Conservation (phyloP, 805 yeast species). For the Metschnikowia peoriensis region DNA sequence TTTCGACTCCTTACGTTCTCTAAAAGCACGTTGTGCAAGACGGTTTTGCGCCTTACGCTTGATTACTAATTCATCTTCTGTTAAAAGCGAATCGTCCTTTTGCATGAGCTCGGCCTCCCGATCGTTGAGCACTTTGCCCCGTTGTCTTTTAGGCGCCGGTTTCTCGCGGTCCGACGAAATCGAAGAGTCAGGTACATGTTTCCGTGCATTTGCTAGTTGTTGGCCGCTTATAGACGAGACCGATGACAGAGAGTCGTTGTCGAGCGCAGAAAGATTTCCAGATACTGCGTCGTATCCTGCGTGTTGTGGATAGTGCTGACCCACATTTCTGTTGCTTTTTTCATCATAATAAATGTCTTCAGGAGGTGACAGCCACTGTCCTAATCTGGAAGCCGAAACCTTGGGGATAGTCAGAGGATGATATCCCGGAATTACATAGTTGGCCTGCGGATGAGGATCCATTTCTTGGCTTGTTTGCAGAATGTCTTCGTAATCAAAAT, state of each 20-base stretch:
- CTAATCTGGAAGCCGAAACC: not conserved
- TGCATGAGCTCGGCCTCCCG: slow-evolving; percentile 36
- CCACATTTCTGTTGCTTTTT: not conserved
- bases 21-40: slow-evolving; percentile 84
- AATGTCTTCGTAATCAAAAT: not conserved
- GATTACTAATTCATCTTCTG: slow-evolving; percentile 44
- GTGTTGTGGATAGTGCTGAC: not conserved
- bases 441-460: not conserved
- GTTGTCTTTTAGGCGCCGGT: not conserved
- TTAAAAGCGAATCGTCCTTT: slow-evolving; percentile 37
- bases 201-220: not conserved
- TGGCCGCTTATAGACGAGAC: slow-evolving; percentile 5
- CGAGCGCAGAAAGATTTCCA: not conserved
- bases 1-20: slow-evolving; percentile 75
- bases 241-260: slow-evolving; percentile 11
- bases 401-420: slow-evolving; percentile 1
- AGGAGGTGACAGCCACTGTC: slow-evolving; percentile 8
- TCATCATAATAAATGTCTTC: slow-evolving; percentile 1
- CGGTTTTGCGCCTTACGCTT: slow-evolving; percentile 77
- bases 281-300: not conserved
- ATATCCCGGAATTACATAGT: slow-evolving; percentile 5
- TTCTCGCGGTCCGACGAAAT: not conserved
- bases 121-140: slow-evolving; percentile 22
- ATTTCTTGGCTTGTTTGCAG: not conserved
- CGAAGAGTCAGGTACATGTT: not conserved